Evolutionary conservation across 352 stramenopile genomes (phyloP).

Genomic region (Phytophthora multivora): DNA sequence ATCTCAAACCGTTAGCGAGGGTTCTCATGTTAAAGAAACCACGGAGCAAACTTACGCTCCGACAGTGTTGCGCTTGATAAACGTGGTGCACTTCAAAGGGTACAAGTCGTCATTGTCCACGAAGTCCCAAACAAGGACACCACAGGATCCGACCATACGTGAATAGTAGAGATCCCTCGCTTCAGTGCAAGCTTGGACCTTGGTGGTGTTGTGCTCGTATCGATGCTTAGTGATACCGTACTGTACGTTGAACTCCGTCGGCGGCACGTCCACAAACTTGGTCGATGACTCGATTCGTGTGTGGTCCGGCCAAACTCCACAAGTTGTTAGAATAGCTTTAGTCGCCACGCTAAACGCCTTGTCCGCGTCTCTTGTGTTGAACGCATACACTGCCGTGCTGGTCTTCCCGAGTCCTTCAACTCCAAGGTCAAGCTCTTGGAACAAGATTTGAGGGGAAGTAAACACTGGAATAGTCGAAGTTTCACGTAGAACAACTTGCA

Average conservation of each 20-base stretch:
- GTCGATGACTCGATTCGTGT: slow-evolving; percentile 21
- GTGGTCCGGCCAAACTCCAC: slow-evolving; percentile 36
- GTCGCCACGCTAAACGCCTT: slow-evolving; percentile 35
- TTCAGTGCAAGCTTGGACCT: slow-evolving; percentile 29
- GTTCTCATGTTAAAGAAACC: neutral
- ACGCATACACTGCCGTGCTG: slow-evolving; percentile 40
- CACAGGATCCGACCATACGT: slow-evolving; percentile 28
- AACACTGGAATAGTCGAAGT: slow-evolving; percentile 33
- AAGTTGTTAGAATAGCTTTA: slow-evolving; percentile 30
- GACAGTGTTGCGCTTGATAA: slow-evolving; percentile 38
- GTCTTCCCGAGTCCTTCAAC: slow-evolving; percentile 33
- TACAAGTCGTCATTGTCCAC: slow-evolving; percentile 48
- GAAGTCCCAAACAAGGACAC: slow-evolving; percentile 49
- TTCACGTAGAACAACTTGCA: slow-evolving; percentile 44
- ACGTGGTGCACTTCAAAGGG: slow-evolving; percentile 24
- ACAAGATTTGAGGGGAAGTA: slow-evolving; percentile 37
- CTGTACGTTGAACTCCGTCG: slow-evolving; percentile 23
- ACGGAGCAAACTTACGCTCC: slow-evolving; percentile 38
- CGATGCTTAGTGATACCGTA: slow-evolving; percentile 34
- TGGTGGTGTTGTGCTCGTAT: slow-evolving; percentile 22
- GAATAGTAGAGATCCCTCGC: slow-evolving; percentile 36
- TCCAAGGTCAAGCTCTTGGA: slow-evolving; percentile 33
- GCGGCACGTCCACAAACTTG: slow-evolving; percentile 28
- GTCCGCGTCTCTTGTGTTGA: slow-evolving; percentile 33
- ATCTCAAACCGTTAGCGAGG: neutral